phyloP scores from a whole-genome alignment of 2,329 filamentous ascomycete species.

The Botryotinia narcissicola region DNA sequence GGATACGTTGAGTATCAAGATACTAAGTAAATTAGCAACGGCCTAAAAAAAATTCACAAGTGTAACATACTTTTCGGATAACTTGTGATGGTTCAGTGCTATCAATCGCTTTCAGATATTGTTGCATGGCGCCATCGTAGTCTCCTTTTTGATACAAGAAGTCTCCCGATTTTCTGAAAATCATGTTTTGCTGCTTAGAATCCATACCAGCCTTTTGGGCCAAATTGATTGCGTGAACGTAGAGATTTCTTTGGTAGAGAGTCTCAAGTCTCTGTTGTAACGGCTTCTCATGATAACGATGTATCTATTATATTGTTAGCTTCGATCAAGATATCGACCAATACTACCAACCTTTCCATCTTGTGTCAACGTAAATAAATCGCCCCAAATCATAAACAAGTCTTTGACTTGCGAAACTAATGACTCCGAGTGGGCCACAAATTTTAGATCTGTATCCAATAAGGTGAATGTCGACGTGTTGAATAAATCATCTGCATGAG shows the following conservation, averaged over 20 bases:
- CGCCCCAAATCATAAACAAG: constrained; percentile 85
- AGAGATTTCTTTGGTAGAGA: constrained; percentile 90
- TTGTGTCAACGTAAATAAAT: constrained; percentile 83
- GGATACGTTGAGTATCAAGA: constrained; percentile 93
- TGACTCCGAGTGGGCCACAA: constrained; percentile 85
- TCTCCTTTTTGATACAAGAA: constrained; percentile 92
- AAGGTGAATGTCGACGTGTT: constrained; percentile 85
- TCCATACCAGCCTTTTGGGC: constrained; percentile 87
- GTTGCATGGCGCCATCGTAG: constrained; percentile 98
- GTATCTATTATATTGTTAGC: constrained; percentile 60
- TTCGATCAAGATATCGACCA: not conserved
- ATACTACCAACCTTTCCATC: constrained; percentile 75
- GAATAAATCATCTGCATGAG: constrained; percentile 73
- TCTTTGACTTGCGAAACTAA: constrained; percentile 76
- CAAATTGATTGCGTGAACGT: constrained; percentile 84
- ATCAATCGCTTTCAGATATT: constrained; percentile 94
- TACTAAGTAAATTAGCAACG: constrained; percentile 56
- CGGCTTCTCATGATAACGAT: constrained; percentile 85
- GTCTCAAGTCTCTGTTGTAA: constrained; percentile 90
- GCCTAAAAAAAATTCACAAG: not conserved
- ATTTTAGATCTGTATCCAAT: constrained; percentile 86
- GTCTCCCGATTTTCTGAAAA: constrained; percentile 91
- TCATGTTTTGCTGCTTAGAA: constrained; percentile 77
- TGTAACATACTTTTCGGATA: constrained; percentile 71
- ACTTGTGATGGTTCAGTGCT: constrained; percentile 95